These are phyloP conservation scores for Malania oleifera DNA, from an alignment of 164 flowering plant species.

Conservation along the genomic window DNA sequence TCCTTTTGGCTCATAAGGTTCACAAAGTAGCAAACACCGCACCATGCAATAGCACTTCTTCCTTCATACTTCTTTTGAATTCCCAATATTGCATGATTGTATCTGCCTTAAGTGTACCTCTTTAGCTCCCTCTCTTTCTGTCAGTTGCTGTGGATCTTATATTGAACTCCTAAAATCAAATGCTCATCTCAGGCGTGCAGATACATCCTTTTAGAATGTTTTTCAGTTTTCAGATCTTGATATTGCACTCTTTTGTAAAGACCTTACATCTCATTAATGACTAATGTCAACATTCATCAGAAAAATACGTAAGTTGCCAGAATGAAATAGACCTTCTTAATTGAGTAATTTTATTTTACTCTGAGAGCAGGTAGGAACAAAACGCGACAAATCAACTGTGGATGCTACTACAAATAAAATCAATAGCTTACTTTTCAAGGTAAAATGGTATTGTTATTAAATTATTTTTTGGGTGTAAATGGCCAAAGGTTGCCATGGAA, in stretches of 20 bases:
- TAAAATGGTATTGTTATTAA: constrained; percentile 15
- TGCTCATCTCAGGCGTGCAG: too few species aligned
- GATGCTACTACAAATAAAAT: constrained; percentile 68
- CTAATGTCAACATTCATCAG: too few species aligned
- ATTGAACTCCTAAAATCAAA: too few species aligned
- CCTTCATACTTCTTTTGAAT: too few species aligned
- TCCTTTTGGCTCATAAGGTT: too few species aligned
- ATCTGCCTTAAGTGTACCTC: too few species aligned
- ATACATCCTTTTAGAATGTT: not conserved
- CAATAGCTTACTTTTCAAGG: constrained; percentile 77
- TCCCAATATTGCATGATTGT: too few species aligned
- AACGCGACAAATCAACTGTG: constrained; percentile 66
- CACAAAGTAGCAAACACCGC: too few species aligned
- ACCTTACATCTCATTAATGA: not conserved
- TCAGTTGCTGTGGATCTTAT: too few species aligned
- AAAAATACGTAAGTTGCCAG: not conserved
- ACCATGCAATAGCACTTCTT: too few species aligned
- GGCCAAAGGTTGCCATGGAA: not conserved
- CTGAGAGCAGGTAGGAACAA: constrained; percentile 66
- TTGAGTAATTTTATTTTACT: not conserved
- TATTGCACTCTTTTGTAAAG: not conserved
- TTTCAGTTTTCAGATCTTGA: not conserved
- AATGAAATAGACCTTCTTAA: not conserved
- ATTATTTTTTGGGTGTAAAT: not conserved
- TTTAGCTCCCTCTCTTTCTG: too few species aligned